Evolutionary conservation across 805 yeast species (phyloP).

Genomic region (Pichia manshurica): DNA sequence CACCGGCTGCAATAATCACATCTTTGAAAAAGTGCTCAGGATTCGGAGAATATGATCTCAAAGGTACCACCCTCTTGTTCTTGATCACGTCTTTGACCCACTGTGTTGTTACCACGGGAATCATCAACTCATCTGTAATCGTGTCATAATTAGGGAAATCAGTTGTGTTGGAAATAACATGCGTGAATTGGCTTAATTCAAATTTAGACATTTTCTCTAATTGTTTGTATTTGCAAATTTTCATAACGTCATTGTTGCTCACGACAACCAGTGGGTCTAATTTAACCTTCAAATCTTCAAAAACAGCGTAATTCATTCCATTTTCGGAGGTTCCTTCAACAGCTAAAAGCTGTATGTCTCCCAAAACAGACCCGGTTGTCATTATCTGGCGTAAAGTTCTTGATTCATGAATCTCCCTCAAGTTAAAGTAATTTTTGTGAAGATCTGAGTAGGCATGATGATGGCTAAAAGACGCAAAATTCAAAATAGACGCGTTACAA

Average conservation of each 20-base stretch:
- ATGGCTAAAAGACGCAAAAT: no score
- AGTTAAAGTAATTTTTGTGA: no score
- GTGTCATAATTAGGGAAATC: slow-evolving; percentile 45
- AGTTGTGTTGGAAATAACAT: slow-evolving; percentile 46
- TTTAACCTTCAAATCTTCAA: slow-evolving; percentile 2
- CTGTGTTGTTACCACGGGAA: slow-evolving; percentile 56
- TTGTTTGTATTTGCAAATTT: slow-evolving; percentile 12
- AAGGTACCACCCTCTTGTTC: slow-evolving; percentile 39
- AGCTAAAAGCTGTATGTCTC: slow-evolving; percentile 6
- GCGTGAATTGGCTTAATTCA: slow-evolving; percentile 28
- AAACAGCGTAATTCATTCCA: not conserved
- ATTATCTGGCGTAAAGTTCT: not conserved
- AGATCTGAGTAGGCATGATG: no score
- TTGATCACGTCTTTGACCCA: slow-evolving; percentile 53
- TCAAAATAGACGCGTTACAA: no score
- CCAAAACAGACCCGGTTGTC: not conserved
- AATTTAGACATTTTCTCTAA: slow-evolving; percentile 14
- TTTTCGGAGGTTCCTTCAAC: not conserved
- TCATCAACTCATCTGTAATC: slow-evolving; percentile 44
- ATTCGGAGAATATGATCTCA: slow-evolving; percentile 65
- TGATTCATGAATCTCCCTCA: no score
- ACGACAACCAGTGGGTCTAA: not conserved
- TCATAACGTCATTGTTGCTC: slow-evolving; percentile 4
- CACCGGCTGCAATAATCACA: slow-evolving; percentile 45
- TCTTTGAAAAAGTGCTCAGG: slow-evolving; percentile 59